Percentiles rank a stretch among this genome's conserved stretches.
These are phyloP conservation scores for Leccinum longicurvipes DNA, from an alignment of 768 basidiomycete species.

Conservation along the genomic window DNA sequence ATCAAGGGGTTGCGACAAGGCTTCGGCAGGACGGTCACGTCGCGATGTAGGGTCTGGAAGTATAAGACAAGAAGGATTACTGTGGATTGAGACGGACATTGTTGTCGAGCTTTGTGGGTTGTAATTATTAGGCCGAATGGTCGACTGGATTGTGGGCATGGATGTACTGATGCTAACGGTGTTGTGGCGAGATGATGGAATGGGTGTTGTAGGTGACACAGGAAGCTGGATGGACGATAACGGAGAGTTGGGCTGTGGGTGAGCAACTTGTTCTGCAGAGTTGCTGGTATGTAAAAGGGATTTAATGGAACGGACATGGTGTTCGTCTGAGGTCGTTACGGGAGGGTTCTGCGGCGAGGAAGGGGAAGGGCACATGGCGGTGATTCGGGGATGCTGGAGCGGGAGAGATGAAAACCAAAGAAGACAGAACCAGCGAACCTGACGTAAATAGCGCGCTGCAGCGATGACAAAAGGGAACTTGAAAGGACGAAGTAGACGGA, in stretches of 20 bases:
- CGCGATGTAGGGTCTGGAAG: slow-evolving; percentile 9
- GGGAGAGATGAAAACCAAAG: slow-evolving; percentile 11
- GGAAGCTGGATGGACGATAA: slow-evolving; percentile 13
- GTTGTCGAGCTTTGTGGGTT: slow-evolving; percentile 13
- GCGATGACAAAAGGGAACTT: slow-evolving; percentile 7
- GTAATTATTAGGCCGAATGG: slow-evolving; percentile 18
- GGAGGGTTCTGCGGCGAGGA: slow-evolving; percentile 26
- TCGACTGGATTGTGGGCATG: slow-evolving; percentile 19
- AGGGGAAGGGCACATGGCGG: slow-evolving; percentile 24
- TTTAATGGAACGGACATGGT: slow-evolving; percentile 6
- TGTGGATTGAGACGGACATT: slow-evolving; percentile 11
- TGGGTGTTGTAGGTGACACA: slow-evolving; percentile 20
- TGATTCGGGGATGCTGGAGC: slow-evolving; percentile 22
- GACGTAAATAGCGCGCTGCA: slow-evolving; percentile 23
- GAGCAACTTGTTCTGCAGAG: slow-evolving; percentile 5
- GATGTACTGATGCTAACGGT: slow-evolving; percentile 10
- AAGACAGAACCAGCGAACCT: slow-evolving; percentile 11
- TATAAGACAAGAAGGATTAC: slow-evolving; percentile 21
- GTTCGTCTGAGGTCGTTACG: slow-evolving; percentile 18
- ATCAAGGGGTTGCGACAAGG: slow-evolving; percentile 9
- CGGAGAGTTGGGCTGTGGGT: slow-evolving; percentile 6
- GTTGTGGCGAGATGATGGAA: slow-evolving; percentile 8
- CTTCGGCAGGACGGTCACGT: slow-evolving; percentile 7
- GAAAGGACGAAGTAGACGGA: slow-evolving; percentile 17
- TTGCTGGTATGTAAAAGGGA: background rate